phyloP scores from a whole-genome alignment of 441 rosid species.

The Syzygium syzygioides region DNA sequence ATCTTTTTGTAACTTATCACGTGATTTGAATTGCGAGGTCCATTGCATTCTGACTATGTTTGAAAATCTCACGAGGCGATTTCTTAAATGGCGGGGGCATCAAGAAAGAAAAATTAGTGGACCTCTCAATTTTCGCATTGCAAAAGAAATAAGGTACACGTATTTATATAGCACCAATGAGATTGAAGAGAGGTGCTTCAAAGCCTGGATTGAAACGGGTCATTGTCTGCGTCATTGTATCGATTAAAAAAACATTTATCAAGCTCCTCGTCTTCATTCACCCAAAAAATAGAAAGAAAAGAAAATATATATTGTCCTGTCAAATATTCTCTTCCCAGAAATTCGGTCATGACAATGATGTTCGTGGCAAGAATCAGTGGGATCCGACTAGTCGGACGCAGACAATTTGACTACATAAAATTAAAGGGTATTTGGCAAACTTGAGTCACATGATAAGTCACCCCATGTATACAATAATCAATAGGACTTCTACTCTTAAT shows the following conservation, averaged over 20 bases:
- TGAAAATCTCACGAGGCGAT: background rate
- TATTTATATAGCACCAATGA: constrained; percentile 6
- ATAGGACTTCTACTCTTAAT: background rate
- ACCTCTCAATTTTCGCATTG: background rate
- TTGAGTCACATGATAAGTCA: constrained; percentile 12
- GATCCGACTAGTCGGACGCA: constrained; percentile 19
- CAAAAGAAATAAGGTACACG: background rate
- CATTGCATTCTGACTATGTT: background rate
- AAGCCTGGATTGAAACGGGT: constrained; percentile 11
- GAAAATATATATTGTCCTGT: background rate
- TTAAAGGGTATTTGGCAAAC: background rate
- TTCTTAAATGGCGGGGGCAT: background rate
- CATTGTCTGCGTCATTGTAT: constrained; percentile 19
- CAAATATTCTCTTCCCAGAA: constrained; percentile 3
- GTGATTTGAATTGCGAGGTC: background rate
- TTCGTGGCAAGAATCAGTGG: constrained; percentile 21
- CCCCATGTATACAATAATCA: background rate
- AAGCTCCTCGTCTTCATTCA: background rate
- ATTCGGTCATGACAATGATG: constrained; percentile 41
- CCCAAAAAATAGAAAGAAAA: background rate
- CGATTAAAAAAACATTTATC: background rate
- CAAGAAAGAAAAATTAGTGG: background rate
- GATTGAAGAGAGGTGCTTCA: constrained; percentile 9
- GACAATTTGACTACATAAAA: background rate
- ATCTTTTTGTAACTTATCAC: background rate